Base-by-base conservation (phyloP, 75 land plant genomes). In the Cupressus sempervirens region DNA sequence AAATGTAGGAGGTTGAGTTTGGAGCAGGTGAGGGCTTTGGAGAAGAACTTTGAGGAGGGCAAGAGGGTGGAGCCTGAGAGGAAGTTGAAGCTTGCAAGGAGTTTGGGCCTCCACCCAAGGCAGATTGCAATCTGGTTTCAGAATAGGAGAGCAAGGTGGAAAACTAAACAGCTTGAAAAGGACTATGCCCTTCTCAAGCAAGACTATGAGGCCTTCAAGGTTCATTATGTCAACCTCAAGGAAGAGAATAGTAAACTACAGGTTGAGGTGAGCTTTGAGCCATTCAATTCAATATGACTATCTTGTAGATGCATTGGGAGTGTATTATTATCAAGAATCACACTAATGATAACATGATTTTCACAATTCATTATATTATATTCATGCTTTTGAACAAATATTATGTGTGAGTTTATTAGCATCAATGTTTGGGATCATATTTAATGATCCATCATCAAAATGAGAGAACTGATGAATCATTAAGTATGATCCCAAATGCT, bases 101-200 rank as follows among this genome's bases (percentile, higher is more conserved):
- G 89, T 52, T 85, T 92, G 15, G 92, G 92, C 7, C 89, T 92
- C 41, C 88, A 91, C 80, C 93, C 93, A 0, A 85, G 93, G 29
- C 92, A 92, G 80, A 90, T 92, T 36, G 89, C 93, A 74, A 82
- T 92, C 50, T 92, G 93, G 93, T 91, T 91, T 88, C 93, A 92
- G 92, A 92, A 92, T 89, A 86, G 92, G 70, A 90, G 93, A 3
- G 91, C 88, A 5, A 83, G 87, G 83, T 86, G 80, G 86, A 91
- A 91, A 87, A 84, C 88, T 65, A 90, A 91, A 84, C 87, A 86
- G 82, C 84, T 89, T 10, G 90, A 89, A 70, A 80, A 76, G 10
- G 90, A 89, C 43, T 89, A 26, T 86, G 54, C 35, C 30, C 62
- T 75, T 11, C 86, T 89, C 74, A 76, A 84, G 76, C 20, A 77